Evolutionary conservation across 2,329 filamentous ascomycete genomes (phyloP).

Genomic region (Fusarium haematococcum): DNA sequence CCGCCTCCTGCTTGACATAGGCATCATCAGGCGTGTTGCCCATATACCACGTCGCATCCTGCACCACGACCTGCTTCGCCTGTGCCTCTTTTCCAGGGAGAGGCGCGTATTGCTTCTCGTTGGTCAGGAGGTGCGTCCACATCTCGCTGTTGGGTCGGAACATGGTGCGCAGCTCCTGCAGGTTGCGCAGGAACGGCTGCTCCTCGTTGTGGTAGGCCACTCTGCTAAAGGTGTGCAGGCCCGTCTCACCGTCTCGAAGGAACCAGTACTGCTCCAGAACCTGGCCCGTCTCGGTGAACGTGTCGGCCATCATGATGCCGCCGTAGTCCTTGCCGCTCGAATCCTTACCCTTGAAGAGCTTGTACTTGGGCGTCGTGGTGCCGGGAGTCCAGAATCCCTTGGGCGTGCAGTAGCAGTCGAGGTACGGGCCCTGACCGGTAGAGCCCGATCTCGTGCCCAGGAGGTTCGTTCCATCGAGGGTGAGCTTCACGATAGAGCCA

Average conservation of each 20-base stretch:
- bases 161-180: conserved; percentile 71
- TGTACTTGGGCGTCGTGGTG: conserved; percentile 56
- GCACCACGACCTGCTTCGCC: conserved; percentile 61
- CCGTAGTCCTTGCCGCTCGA: conserved; percentile 64
- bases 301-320: conserved; percentile 70
- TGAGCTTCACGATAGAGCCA: conserved; percentile 52
- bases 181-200: conserved; percentile 65
- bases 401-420: conserved; percentile 73
- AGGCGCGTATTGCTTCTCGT: conserved; percentile 66
- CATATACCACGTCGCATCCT: conserved; percentile 74
- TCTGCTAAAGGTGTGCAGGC: conserved; percentile 71
- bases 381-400: conserved; percentile 71
- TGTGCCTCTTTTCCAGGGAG: conserved; percentile 50
- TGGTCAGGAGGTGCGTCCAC: conserved; percentile 73
- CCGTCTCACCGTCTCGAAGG: conserved; percentile 70
- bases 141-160: conserved; percentile 70
- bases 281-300: conserved; percentile 68
- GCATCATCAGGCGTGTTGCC: conserved; percentile 65
- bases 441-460: conserved; percentile 55
- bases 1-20: conserved; percentile 66
- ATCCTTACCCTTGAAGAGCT: conserved; percentile 60
- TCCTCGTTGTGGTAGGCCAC: conserved; percentile 69
- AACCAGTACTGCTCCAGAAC: conserved; percentile 75
- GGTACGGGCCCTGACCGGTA: conserved; percentile 66
- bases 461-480: conserved; percentile 58